phyloP scores from a whole-genome alignment of 2,329 filamentous ascomycete species.

The Hymenoscyphus repandus region DNA sequence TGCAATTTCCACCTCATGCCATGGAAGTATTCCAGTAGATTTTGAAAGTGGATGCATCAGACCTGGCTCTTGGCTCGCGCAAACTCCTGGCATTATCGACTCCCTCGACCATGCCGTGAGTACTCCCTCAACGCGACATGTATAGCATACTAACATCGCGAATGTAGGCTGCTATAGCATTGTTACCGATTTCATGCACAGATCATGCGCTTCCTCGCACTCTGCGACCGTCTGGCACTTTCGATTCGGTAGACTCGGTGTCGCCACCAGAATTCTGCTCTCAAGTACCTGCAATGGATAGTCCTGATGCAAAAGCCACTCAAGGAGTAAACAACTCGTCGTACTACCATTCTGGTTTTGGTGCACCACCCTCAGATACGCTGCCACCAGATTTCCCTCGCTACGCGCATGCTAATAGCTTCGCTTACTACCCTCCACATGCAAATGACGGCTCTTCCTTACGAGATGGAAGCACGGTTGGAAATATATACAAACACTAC shows the following conservation, averaged over 20 bases:
- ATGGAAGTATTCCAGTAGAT: neutral
- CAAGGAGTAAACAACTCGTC: neutral
- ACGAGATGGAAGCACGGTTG: constrained; percentile 26
- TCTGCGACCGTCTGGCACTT: neutral
- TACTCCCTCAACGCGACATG: no score
- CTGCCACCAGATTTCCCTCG: neutral
- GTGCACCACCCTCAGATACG: constrained; percentile 5
- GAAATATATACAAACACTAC: constrained; percentile 27
- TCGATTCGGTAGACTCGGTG: neutral
- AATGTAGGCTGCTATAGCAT: no score
- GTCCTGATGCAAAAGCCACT: neutral
- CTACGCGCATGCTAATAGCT: neutral
- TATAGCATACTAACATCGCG: no score
- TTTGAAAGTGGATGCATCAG: neutral
- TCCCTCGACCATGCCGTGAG: no score
- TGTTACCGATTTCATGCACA: no score
- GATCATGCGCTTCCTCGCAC: no score
- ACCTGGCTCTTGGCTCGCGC: neutral
- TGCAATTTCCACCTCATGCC: constrained; percentile 2
- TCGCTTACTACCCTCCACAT: neutral
- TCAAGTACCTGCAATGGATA: neutral
- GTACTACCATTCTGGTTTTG: constrained; percentile 5
- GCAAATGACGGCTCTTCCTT: constrained; percentile 1
- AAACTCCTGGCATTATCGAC: neutral
- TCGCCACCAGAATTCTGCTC: neutral